Evolutionary conservation across 768 basidiomycete species (phyloP).

Genomic region (Sporobolomyces phaffii): DNA sequence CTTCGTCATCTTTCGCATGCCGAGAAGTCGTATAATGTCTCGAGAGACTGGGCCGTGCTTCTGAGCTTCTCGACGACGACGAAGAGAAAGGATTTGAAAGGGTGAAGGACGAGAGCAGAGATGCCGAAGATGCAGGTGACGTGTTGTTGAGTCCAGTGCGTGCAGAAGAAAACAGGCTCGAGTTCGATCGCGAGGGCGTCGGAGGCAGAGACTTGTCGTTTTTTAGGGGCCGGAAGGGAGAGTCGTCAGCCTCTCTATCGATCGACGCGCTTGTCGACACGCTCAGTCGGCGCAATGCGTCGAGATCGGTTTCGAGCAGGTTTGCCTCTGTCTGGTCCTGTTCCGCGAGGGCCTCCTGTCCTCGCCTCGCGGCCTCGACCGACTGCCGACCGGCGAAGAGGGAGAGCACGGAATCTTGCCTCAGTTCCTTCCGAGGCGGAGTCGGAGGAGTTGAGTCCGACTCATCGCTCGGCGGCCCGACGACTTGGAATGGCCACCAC

Average conservation of each 20-base stretch:
- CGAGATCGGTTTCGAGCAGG: conserved; percentile 17
- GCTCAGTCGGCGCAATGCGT: not conserved
- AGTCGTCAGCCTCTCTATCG: conserved; percentile 1
- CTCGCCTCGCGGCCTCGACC: not conserved
- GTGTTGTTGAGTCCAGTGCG: not conserved
- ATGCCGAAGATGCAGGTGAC: not conserved
- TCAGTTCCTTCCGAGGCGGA: conserved; percentile 2
- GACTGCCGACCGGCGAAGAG: conserved; percentile 23
- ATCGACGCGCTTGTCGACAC: not conserved
- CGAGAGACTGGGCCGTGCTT: not conserved
- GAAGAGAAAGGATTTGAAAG: conserved; percentile 24
- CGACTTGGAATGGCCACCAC: conserved; percentile 37
- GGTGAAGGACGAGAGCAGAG: conserved; percentile 27
- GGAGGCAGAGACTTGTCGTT: conserved; percentile 15
- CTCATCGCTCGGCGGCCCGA: conserved; percentile 5
- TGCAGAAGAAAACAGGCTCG: conserved; percentile 1
- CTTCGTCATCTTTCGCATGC: not conserved
- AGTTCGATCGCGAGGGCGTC: not conserved
- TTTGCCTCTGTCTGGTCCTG: conserved; percentile 17
- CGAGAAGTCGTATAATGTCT: not conserved
- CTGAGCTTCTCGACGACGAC: not conserved
- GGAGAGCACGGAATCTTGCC: not conserved
- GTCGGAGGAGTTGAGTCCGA: not conserved
- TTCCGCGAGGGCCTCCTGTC: not conserved
- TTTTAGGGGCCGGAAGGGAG: not conserved